These are phyloP conservation scores for Fusarium musae DNA, from an alignment of 2,329 filamentous ascomycete genomes.

Conservation along the genomic window DNA sequence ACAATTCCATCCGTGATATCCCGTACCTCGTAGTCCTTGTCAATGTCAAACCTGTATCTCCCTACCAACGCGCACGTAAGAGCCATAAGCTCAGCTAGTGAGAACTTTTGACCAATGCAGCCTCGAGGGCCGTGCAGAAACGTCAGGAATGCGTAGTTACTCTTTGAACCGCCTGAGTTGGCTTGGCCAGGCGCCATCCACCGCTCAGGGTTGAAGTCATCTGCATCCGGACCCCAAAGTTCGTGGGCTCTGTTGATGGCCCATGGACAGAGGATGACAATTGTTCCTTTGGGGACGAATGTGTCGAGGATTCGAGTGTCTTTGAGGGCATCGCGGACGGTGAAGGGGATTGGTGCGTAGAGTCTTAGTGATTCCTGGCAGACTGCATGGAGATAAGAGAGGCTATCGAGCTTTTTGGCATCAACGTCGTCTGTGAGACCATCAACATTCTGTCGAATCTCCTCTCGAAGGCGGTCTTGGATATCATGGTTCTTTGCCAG, in stretches of 20 bases:
- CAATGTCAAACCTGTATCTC: slow-evolving; percentile 26
- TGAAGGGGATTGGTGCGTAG: slow-evolving; percentile 51
- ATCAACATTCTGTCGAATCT: slow-evolving; percentile 51
- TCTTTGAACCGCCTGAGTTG: slow-evolving; percentile 72
- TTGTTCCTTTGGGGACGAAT: slow-evolving; percentile 51
- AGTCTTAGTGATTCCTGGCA: slow-evolving; percentile 57
- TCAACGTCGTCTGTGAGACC: slow-evolving; percentile 42
- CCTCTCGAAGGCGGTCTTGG: slow-evolving; percentile 52
- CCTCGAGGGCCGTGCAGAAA: slow-evolving; percentile 72
- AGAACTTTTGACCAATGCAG: slow-evolving; percentile 44
- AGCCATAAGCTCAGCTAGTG: slow-evolving; percentile 36
- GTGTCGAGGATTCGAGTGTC: slow-evolving; percentile 50
- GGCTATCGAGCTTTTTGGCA: slow-evolving; percentile 47
- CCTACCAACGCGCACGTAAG: slow-evolving; percentile 33
- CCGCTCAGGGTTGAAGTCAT: slow-evolving; percentile 51
- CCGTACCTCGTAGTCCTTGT: slow-evolving; percentile 28
- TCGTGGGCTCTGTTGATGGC: slow-evolving; percentile 46
- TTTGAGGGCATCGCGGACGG: slow-evolving; percentile 45
- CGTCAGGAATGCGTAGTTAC: slow-evolving; percentile 77
- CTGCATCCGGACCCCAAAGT: slow-evolving; percentile 52
- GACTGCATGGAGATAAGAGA: slow-evolving; percentile 56
- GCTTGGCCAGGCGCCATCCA: slow-evolving; percentile 45
- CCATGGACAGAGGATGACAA: slow-evolving; percentile 47
- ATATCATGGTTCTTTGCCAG: slow-evolving; percentile 50
- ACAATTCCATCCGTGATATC: slow-evolving; percentile 38